These are phyloP conservation scores for Tulasnella sp. DNA, from an alignment of 768 basidiomycete species.

Conservation along the genomic window DNA sequence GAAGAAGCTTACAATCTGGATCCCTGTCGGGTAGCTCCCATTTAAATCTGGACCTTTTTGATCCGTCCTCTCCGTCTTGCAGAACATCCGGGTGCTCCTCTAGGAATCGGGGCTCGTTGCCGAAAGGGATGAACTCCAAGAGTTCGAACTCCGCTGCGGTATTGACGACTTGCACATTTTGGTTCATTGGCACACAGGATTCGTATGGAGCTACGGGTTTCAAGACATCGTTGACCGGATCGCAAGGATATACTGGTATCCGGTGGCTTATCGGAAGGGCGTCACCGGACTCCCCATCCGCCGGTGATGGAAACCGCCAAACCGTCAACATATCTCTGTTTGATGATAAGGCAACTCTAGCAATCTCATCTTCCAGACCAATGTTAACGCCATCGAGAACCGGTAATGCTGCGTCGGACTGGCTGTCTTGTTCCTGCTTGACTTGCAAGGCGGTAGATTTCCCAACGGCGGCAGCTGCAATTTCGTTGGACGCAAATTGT, in stretches of 20 bases:
- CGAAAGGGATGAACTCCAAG: constrained; percentile 58
- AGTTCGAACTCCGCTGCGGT: constrained; percentile 44
- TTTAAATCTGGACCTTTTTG: constrained; percentile 44
- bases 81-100: constrained; percentile 37
- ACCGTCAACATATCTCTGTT: neutral
- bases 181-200: constrained; percentile 48
- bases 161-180: constrained; percentile 53
- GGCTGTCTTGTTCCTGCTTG: constrained; percentile 28
- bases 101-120: constrained; percentile 57
- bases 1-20: constrained; percentile 42
- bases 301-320: neutral
- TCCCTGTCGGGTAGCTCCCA: constrained; percentile 47
- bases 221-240: constrained; percentile 6
- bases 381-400: neutral
- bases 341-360: neutral
- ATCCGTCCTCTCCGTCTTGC: neutral
- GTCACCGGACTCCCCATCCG: neutral
- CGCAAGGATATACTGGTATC: neutral
- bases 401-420: constrained; percentile 28
- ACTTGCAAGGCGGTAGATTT: constrained; percentile 30
- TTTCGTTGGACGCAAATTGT: neutral
- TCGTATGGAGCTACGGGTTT: constrained; percentile 48
- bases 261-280: neutral
- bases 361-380: neutral
- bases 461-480: neutral